Base-by-base conservation (phyloP, 2,329 filamentous ascomycete species). In the Colletotrichum sp. region DNA sequence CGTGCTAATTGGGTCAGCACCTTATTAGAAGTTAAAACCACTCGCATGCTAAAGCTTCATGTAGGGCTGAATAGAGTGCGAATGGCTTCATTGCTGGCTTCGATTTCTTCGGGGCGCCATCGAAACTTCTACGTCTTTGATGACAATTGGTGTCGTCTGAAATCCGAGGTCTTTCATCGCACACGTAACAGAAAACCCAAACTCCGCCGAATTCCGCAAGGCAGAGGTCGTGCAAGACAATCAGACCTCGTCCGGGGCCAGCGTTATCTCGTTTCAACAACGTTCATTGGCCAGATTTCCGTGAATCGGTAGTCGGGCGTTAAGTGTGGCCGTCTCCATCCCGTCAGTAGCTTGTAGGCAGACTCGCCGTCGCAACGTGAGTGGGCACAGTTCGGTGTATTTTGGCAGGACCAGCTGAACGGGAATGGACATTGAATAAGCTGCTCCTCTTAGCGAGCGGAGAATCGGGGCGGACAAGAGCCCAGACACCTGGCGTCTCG, bases 401-500 rank as follows among this genome's bases (percentile, higher is more conserved):
- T 18, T 65, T 22, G 62, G 30, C 36, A 65, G 32, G 62, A 30
- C 25, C 36, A 22, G 9, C 28, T n/a, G 9, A 30, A 22, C 62
- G 34, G 36, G 25, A 30, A 22, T 48, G 62, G 34, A 30, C 34
- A 12, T 30, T 10, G 36, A 52, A 28, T 30, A 66, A 43, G 61
- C 16, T 39, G 34, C 12, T n/a, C 28, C 13, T 52, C 55, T 52
- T 70, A 48, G 67, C 36, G 62, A 55, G 70, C 70, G 64, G 70
- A 72, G 62, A 61, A 43, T 36, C 25, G n/a, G 58, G 58, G 43
- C 66, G 66, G 58, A 74, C 58, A 39, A 74, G 27, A 65, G 58
- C 48, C 34, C n/a, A 28, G 58, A 74, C 71, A 43, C 25, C 66
- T 64, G 25, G 66, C 58, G 71, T 74, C 66, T 70, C 66, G 71